Evolutionary conservation across 2,329 filamentous ascomycete genomes (phyloP).

Genomic region (Alternaria gaisen): DNA sequence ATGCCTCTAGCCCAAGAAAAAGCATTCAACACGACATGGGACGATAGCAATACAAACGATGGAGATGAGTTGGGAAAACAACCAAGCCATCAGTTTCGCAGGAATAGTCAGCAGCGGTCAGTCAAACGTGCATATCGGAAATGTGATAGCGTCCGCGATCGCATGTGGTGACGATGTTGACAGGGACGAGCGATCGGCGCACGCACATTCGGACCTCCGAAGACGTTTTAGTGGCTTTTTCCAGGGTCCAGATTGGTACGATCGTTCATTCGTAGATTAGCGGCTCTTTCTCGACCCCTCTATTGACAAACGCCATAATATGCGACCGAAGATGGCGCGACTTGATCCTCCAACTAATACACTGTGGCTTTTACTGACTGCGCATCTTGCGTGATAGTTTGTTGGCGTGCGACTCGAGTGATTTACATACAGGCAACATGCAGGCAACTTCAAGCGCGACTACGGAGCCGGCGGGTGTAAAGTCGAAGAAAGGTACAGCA

Average conservation of each 20-base stretch:
- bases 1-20: conserved; percentile 29
- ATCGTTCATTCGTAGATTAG: conserved; percentile 19
- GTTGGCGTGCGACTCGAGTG: conserved; percentile 1
- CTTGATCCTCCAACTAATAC: conserved; percentile 2
- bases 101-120: conserved; percentile 6
- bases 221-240: neutral
- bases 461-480: conserved; percentile 31
- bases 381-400: neutral
- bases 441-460: conserved; percentile 3
- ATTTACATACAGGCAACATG: conserved; percentile 7
- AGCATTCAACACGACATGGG: neutral
- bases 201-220: conserved; percentile 18
- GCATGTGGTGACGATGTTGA: conserved; percentile 44
- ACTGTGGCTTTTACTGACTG: neutral
- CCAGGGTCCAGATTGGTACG: conserved; percentile 13
- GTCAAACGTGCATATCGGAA: conserved; percentile 32
- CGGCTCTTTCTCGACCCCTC: conserved; percentile 23
- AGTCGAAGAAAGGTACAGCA: conserved; percentile 52
- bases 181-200: conserved; percentile 34
- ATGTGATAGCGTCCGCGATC: conserved; percentile 45
- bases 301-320: conserved; percentile 2
- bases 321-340: conserved; percentile 11
- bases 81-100: conserved; percentile 1
- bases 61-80: neutral
- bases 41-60: neutral